Evolutionary conservation across 192 early-diverging fungal species (phyloP).

Genomic region (Entomortierella chlamydospora): DNA sequence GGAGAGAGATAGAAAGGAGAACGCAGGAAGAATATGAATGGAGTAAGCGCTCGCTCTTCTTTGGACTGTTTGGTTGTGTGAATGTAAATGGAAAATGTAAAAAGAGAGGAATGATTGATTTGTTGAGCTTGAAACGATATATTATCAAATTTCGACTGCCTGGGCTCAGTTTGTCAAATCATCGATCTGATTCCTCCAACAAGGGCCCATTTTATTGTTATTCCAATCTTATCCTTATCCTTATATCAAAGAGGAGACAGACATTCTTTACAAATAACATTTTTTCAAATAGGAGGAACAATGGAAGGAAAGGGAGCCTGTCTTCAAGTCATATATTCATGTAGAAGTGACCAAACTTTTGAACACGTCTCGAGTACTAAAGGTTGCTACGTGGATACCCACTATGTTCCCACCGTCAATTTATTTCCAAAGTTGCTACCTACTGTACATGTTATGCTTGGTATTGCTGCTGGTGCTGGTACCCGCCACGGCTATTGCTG

Average conservation of each 20-base stretch:
- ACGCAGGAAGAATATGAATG: too few species aligned
- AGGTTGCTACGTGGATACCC: too few species aligned
- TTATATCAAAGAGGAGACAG: background rate
- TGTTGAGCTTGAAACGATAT: background rate
- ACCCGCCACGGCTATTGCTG: slow-evolving; percentile 22
- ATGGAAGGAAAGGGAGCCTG: background rate
- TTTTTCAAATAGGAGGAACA: background rate
- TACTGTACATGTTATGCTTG: slow-evolving; percentile 26
- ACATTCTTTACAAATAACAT: background rate
- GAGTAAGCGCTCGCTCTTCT: too few species aligned
- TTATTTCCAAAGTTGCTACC: too few species aligned
- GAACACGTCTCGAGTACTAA: too few species aligned
- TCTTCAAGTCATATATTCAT: too few species aligned
- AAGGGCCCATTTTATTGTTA: too few species aligned
- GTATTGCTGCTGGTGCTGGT: slow-evolving; percentile 44
- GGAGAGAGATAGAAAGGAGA: background rate
- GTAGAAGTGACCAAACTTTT: too few species aligned
- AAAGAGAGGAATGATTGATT: background rate
- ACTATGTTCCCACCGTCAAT: too few species aligned
- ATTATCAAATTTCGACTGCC: background rate
- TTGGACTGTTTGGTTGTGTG: background rate
- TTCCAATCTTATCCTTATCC: too few species aligned
- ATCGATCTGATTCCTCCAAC: background rate
- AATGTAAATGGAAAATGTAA: background rate
- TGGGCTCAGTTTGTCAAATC: background rate